These are phyloP conservation scores for Verruconis gallopava DNA, from an alignment of 2,329 filamentous ascomycete genomes.

Conservation along the genomic window DNA sequence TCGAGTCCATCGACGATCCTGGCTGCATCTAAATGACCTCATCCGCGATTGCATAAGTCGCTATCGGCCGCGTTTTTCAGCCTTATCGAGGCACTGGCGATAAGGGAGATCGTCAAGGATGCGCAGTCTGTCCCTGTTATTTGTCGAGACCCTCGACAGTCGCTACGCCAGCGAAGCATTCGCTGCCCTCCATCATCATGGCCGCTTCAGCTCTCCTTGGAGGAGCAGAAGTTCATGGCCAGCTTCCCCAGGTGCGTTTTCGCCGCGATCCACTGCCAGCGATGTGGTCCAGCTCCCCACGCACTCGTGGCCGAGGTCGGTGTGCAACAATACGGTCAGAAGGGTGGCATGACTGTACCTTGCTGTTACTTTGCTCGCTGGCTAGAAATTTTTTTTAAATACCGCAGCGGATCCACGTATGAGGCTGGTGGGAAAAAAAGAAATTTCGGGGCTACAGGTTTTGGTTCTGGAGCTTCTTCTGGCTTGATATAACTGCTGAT, in stretches of 20 bases:
- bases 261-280: no score
- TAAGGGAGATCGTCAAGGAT: constrained; percentile 1
- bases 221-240: neutral
- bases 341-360: neutral
- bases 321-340: neutral
- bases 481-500: neutral
- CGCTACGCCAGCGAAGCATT: neutral
- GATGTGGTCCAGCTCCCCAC: neutral
- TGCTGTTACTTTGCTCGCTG: neutral
- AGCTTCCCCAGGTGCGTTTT: neutral
- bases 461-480: neutral
- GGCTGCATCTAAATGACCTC: neutral
- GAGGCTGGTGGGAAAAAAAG: neutral
- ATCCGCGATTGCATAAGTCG: neutral
- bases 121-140: neutral
- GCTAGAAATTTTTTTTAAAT: neutral
- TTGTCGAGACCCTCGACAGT: neutral
- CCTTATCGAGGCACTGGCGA: neutral
- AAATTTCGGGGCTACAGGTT: no score
- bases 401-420: neutral
- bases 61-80: neutral
- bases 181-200: neutral
- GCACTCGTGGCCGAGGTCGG: neutral
- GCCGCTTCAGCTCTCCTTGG: neutral
- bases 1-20: neutral